Percentiles rank a stretch among this genome's conserved stretches.
phyloP scores from a whole-genome alignment of 169 alveolate species.

The Babesia caballi region DNA sequence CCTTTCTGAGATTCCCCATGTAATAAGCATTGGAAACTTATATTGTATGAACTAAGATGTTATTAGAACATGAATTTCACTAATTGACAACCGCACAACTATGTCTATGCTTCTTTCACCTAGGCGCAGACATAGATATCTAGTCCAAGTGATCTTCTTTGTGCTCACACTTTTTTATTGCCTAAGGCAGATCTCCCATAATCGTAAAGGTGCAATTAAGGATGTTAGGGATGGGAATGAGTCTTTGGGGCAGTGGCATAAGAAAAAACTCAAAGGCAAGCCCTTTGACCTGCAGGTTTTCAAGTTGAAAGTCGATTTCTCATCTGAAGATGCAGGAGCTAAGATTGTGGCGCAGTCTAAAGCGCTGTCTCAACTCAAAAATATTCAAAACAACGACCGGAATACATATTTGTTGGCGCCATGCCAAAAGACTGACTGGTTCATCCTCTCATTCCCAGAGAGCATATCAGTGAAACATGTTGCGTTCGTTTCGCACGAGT shows the following conservation, averaged over 20 bases:
- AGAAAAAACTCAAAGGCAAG: conserved; percentile 40
- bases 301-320: conserved; percentile 76
- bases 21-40: no score
- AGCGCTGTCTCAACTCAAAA: conserved; percentile 60
- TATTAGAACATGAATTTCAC: background rate
- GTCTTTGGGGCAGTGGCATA: background rate
- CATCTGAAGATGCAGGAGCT: conserved; percentile 82
- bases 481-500: conserved; percentile 74
- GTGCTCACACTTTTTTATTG: conserved; percentile 3
- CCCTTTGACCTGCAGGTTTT: conserved; percentile 37
- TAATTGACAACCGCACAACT: background rate
- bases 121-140: background rate
- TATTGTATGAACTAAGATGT: background rate
- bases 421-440: conserved; percentile 76
- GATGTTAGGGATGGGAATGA: background rate
- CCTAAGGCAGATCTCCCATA: background rate
- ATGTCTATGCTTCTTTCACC: conserved; percentile 9
- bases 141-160: background rate
- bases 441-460: conserved; percentile 79
- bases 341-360: conserved; percentile 75
- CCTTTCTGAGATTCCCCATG: no score
- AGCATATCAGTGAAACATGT: conserved; percentile 75
- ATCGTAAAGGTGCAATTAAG: background rate
- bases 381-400: conserved; percentile 70
- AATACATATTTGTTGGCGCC: conserved; percentile 81